Conservation (phyloP, 169 alveolate genomes). For the Eimeria praecox region DNA sequence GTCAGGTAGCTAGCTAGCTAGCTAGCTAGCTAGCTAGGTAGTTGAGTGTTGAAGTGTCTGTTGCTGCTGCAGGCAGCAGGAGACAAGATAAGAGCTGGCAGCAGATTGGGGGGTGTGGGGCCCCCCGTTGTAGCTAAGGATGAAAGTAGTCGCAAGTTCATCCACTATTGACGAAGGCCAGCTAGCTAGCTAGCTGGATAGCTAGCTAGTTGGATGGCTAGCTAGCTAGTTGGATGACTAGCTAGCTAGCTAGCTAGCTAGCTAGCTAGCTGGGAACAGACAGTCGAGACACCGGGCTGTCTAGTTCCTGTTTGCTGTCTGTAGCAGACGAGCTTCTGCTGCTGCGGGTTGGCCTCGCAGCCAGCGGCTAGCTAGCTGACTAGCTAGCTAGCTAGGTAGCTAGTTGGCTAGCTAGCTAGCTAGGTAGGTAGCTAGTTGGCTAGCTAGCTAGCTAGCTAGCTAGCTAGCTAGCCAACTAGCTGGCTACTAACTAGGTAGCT, state of each 20-base stretch:
- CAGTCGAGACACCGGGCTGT: too few relatives aligned
- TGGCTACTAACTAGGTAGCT: slow-evolving; percentile 1
- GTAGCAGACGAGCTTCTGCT: background rate
- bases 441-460: background rate
- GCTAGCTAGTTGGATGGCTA: too few relatives aligned
- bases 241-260: slow-evolving; percentile 28
- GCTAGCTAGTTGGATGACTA: background rate
- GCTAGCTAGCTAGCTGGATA: background rate
- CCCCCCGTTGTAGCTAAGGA: slow-evolving; percentile 40
- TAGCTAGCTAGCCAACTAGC: too few relatives aligned
- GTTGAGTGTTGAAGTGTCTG: background rate
- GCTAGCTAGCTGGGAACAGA: slow-evolving; percentile 20
- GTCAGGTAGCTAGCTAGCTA: background rate
- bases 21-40: background rate
- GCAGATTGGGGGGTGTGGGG: slow-evolving; percentile 76
- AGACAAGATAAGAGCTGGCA: slow-evolving; percentile 43
- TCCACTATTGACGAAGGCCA: slow-evolving; percentile 5
- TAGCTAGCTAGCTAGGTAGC: too few relatives aligned
- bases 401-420: background rate
- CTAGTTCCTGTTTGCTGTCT: background rate
- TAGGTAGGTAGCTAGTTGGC: background rate
- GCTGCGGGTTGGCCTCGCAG: background rate
- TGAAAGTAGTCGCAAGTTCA: slow-evolving; percentile 15
- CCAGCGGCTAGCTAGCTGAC: background rate
- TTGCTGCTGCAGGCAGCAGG: slow-evolving; percentile 66